A percentile compares a stretch with the other conserved stretches of the same genome.
Evolutionary conservation across 805 yeast species (phyloP).

Genomic region (Kurtzmaniella fragi): DNA sequence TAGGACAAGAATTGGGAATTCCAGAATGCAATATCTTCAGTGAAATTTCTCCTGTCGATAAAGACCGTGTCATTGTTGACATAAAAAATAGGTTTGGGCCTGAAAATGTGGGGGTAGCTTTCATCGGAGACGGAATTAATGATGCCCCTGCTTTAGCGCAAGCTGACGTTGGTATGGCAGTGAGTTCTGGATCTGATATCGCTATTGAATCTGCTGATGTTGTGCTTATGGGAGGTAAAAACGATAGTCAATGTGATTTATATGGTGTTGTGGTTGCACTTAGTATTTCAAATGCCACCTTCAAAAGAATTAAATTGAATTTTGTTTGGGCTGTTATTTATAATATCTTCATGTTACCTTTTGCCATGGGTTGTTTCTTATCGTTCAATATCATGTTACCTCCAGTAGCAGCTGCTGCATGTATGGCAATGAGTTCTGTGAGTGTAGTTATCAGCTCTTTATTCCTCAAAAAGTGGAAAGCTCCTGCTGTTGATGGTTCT

Average conservation of each 20-base stretch:
- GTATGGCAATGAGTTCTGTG: constrained; percentile 91
- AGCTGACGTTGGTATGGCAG: constrained; percentile 86
- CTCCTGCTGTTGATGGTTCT: constrained; percentile 14
- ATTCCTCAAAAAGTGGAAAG: constrained; percentile 60
- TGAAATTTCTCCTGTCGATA: constrained; percentile 72
- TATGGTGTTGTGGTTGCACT: constrained; percentile 55
- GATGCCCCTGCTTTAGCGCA: constrained; percentile 94
- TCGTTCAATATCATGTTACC: constrained; percentile 75
- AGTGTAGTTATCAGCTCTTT: constrained; percentile 83
- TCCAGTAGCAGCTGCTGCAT: constrained; percentile 84
- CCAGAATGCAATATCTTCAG: constrained; percentile 61
- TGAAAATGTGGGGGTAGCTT: constrained; percentile 51
- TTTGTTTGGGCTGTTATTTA: constrained; percentile 85
- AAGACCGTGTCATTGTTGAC: constrained; percentile 59
- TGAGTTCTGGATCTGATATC: constrained; percentile 90
- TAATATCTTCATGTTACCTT: constrained; percentile 80
- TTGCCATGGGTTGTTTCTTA: constrained; percentile 86
- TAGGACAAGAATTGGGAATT: constrained; percentile 68
- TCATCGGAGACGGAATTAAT: constrained; percentile 97
- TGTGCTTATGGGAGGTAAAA: constrained; percentile 54
- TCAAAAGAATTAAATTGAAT: constrained; percentile 70
- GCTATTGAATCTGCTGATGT: constrained; percentile 97
- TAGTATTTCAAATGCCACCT: constrained; percentile 66
- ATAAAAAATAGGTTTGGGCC: constrained; percentile 45
- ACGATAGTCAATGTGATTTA: constrained; percentile 24